Conservation (phyloP, 2,329 filamentous ascomycete species). For the Fusarium papillatum region DNA sequence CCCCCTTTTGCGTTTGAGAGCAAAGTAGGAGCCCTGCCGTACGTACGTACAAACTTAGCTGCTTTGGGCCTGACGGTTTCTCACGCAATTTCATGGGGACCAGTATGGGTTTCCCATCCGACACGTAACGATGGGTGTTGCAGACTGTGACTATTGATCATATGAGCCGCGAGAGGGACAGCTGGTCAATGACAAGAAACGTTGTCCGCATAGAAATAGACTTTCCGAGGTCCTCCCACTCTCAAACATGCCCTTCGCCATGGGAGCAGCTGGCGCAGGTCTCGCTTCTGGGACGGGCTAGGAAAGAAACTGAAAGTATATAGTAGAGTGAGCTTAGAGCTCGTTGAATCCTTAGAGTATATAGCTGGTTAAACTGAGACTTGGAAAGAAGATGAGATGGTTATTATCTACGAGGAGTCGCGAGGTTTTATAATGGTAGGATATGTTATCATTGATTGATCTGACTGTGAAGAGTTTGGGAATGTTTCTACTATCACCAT, state of each 20-base stretch:
- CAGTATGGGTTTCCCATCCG: too few relatives aligned
- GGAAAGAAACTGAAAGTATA: background rate
- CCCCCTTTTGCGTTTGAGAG: background rate
- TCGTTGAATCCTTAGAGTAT: background rate
- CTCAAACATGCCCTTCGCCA: too few relatives aligned
- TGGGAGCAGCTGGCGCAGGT: too few relatives aligned
- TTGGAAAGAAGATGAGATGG: background rate
- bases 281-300: too few relatives aligned
- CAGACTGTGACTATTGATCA: too few relatives aligned
- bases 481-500: background rate
- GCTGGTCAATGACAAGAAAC: too few relatives aligned
- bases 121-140: too few relatives aligned
- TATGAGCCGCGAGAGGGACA: too few relatives aligned
- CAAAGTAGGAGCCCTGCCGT: background rate
- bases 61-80: too few relatives aligned
- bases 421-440: background rate
- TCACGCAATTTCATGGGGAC: too few relatives aligned
- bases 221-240: too few relatives aligned
- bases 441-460: background rate
- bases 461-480: accelerated
- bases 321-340: background rate
- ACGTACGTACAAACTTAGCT: background rate
- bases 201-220: too few relatives aligned
- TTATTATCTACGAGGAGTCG: background rate
- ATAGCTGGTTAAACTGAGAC: background rate